Conservation (phyloP, 169 alveolate species). For the Condylostoma magnum region DNA sequence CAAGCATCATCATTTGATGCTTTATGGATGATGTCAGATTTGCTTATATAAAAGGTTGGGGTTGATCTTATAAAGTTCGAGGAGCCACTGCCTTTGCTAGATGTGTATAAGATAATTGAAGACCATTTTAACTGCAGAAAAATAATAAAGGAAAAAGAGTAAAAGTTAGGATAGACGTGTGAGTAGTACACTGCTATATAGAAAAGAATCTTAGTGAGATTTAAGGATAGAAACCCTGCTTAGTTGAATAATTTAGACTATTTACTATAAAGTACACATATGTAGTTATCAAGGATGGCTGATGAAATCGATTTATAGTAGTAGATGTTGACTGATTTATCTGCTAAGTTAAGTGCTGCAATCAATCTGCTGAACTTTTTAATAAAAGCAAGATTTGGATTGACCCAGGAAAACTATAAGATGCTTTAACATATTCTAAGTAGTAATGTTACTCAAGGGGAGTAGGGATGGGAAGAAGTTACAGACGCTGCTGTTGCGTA, state of each 20-base stretch:
- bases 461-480: slow-evolving; percentile 60
- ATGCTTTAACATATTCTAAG: slow-evolving; percentile 31
- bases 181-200: slow-evolving; percentile 27
- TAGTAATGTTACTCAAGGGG: slow-evolving; percentile 23
- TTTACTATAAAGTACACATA: slow-evolving; percentile 37
- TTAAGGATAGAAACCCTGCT: slow-evolving; percentile 55
- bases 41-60: background rate
- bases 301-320: slow-evolving; percentile 10
- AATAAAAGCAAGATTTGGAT: slow-evolving; percentile 39
- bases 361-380: slow-evolving; percentile 31
- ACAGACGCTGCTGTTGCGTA: slow-evolving; percentile 53
- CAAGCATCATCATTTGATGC: slow-evolving; percentile 9
- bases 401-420: slow-evolving; percentile 35
- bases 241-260: slow-evolving; percentile 54
- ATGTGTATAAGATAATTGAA: slow-evolving; percentile 4
- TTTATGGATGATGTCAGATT: background rate
- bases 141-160: background rate
- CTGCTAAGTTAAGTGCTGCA: slow-evolving; percentile 30
- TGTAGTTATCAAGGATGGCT: slow-evolving; percentile 34
- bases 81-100: slow-evolving; percentile 19
- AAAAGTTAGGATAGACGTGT: background rate
- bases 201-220: slow-evolving; percentile 36
- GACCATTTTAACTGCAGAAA: slow-evolving; percentile 1
- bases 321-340: background rate
- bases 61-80: background rate